Evolutionary conservation across 768 basidiomycete genomes (phyloP).

Genomic region (Podaxis carcinomalis): DNA sequence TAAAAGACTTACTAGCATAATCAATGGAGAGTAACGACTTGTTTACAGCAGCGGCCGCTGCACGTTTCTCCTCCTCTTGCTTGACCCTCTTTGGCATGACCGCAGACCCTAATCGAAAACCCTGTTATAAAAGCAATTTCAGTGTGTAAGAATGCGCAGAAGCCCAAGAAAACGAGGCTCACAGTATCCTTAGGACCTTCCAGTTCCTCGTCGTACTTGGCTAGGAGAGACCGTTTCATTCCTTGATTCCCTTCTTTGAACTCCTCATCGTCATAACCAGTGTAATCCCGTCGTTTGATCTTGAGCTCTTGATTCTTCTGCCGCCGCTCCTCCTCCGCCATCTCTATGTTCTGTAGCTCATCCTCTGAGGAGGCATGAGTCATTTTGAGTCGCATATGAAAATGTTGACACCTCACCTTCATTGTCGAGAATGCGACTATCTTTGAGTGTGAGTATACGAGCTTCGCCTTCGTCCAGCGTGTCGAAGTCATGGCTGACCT

Average conservation of each 20-base stretch:
- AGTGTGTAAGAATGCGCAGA: background rate
- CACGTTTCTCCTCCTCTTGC: constrained; percentile 43
- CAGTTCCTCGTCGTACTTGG: constrained; percentile 93
- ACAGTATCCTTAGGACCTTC: constrained; percentile 72
- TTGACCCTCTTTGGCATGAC: constrained; percentile 34
- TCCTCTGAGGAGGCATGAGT: constrained; percentile 63
- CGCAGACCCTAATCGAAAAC: constrained; percentile 80
- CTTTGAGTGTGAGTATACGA: constrained; percentile 94
- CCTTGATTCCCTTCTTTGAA: constrained; percentile 72
- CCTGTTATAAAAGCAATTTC: constrained; percentile 37
- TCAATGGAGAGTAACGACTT: constrained; percentile 82
- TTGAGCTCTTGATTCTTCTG: constrained; percentile 81
- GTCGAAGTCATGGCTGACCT: constrained; percentile 94
- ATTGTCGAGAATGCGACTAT: constrained; percentile 90
- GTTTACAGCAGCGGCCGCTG: constrained; percentile 62
- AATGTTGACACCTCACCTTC: constrained; percentile 56
- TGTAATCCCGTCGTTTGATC: constrained; percentile 86
- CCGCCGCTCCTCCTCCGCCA: constrained; percentile 83
- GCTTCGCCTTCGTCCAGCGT: constrained; percentile 92
- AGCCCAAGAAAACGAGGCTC: constrained; percentile 16
- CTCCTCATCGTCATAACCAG: constrained; percentile 96
- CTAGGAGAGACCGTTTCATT: constrained; percentile 77
- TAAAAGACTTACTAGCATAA: constrained; percentile 80
- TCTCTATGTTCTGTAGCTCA: constrained; percentile 92
- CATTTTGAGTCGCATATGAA: constrained; percentile 2